Evolutionary conservation across 108 stramenopile genomes (phyloP), one percentile per base, ranked within the genome.

Genomic region (Nannochloropsis salina): DNA sequence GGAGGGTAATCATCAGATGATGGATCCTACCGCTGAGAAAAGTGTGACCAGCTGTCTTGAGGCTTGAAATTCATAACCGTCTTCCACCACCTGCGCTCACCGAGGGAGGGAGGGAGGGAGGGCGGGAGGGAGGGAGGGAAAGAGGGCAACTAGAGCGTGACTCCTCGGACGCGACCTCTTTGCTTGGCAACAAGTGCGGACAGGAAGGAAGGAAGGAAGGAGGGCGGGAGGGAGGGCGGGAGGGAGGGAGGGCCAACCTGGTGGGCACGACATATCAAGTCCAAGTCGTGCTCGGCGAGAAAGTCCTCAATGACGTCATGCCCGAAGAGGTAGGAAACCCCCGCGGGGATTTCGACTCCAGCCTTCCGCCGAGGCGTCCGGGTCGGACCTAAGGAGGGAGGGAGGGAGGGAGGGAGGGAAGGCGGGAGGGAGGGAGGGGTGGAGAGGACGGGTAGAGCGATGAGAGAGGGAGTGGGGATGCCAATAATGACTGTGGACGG

Each of bases 11-110:
- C n/a, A n/a, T n/a, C n/a, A n/a, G n/a, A n/a, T n/a, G 47, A 12
- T 12, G 47, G 47, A 51, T 11, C 47, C 10, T 11, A 51, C 47
- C 22, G 97, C 98, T 44, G 95, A 96, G 88, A 98, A 98, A 9
- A 98, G 95, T 20, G 98, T 98, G 9, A 98, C 98, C 41, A 98
- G 93, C 81, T 95, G 96, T n/a, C 98, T 94, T 41, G 94, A 95
- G 41, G 98, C 98, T 85, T 96, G 84, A 51, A 92, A 92, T 90
- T 92, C 91, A 82, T 92, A 91, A 41, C 91, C 91, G 44, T 92
- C 91, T 81, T 92, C 91, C 44, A 92, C 91, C 5, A 88, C 88
- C 87, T 87, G 83, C 2, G 18, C 6, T 31, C 5, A 6, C 11
- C 10, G 21, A n/a, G 80, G 80, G 80, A 31, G 9, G 80, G 80